Conservation (phyloP, 306 rosid species). For the Alnus rubra region DNA sequence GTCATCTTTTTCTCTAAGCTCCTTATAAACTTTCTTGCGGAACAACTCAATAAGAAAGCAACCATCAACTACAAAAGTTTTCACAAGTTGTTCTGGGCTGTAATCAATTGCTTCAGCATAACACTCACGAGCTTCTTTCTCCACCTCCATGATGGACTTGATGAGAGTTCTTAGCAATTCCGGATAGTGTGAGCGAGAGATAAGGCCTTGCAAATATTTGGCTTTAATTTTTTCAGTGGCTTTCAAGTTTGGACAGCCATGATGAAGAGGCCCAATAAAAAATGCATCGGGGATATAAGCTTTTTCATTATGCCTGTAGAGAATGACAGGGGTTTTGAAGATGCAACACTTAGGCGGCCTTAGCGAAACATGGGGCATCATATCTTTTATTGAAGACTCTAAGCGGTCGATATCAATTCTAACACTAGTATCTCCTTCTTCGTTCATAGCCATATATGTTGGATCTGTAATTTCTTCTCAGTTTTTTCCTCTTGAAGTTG, state of each 20-base stretch:
- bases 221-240: conserved; percentile 11
- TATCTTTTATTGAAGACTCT: too few relatives aligned
- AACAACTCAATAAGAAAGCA: conserved; percentile 34
- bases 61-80: conserved; percentile 33
- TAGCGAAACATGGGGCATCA: too few relatives aligned
- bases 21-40: neutral
- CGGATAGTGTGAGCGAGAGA: too few relatives aligned
- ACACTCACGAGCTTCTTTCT: neutral
- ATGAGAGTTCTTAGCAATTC: too few relatives aligned
- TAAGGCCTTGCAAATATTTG: neutral
- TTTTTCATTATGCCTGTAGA: neutral
- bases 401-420: neutral
- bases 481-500: too few relatives aligned
- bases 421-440: neutral
- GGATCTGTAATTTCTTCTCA: neutral
- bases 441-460: neutral
- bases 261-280: conserved; percentile 31
- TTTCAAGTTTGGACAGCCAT: neutral
- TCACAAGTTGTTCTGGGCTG: neutral
- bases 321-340: too few relatives aligned
- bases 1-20: neutral
- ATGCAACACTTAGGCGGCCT: too few relatives aligned
- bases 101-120: conserved; percentile 2
- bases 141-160: neutral
- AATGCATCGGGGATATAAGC: conserved; percentile 2